Conservation (phyloP, 495 filamentous ascomycete species). For the Daldinia childiae region DNA sequence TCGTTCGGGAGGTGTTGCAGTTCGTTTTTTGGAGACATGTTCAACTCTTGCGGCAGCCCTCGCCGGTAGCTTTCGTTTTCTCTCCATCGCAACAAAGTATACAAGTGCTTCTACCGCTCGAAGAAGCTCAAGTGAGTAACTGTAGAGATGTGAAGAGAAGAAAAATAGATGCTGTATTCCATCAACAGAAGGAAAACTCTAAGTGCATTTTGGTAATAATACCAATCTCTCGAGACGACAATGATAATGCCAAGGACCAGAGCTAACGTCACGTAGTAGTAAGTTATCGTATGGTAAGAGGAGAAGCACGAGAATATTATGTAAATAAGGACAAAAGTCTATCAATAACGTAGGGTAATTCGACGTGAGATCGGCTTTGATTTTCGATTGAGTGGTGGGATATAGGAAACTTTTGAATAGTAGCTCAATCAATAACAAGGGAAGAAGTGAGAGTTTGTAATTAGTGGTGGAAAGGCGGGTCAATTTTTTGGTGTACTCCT, state of each 20-base stretch:
- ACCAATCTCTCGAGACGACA: neutral
- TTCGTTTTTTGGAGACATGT: conserved; percentile 60
- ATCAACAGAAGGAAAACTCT: conserved; percentile 3
- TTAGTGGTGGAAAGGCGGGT: conserved; percentile 6
- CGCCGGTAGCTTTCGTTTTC: conserved; percentile 65
- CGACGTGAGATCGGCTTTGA: neutral
- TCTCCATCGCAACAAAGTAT: conserved; percentile 54
- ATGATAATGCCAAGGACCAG: neutral
- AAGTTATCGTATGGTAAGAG: neutral
- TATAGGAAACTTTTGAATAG: neutral
- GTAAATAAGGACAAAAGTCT: neutral
- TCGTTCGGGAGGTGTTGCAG: conserved; percentile 52
- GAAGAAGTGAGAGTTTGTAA: conserved; percentile 3
- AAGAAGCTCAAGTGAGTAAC: neutral
- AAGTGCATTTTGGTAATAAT: conserved; percentile 12
- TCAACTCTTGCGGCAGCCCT: conserved; percentile 63
- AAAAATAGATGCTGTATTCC: neutral
- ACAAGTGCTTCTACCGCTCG: neutral
- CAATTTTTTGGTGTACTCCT: neutral
- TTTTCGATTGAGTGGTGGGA: neutral
- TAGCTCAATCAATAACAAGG: neutral
- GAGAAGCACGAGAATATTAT: neutral
- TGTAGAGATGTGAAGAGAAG: neutral
- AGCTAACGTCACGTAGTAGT: neutral
- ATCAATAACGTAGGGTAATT: neutral